Conservation (phyloP, 768 basidiomycete genomes). For the Cantharellus anzutake region DNA sequence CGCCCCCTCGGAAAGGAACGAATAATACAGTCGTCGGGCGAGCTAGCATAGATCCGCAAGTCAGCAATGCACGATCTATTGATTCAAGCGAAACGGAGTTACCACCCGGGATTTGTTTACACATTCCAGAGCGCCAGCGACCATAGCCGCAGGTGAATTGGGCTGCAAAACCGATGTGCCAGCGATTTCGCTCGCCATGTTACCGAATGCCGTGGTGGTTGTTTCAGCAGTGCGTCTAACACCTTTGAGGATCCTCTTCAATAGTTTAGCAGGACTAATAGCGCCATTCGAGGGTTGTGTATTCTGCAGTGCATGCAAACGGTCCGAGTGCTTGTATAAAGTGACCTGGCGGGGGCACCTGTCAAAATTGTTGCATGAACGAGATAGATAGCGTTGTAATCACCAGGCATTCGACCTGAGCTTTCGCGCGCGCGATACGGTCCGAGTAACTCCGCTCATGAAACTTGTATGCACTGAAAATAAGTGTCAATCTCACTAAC, state of each 20-base stretch:
- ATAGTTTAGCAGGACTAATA: conserved; percentile 37
- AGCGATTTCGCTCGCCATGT: conserved; percentile 41
- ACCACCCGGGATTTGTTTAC: conserved; percentile 64
- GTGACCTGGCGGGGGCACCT: conserved; percentile 13
- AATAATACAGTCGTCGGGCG: conserved; percentile 72
- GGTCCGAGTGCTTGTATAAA: conserved; percentile 64
- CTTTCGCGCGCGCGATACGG: conserved; percentile 67
- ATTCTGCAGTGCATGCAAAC: conserved; percentile 36
- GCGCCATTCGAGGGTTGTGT: conserved; percentile 13
- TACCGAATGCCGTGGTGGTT: conserved; percentile 56
- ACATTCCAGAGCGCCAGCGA: conserved; percentile 58
- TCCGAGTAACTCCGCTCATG: conserved; percentile 40
- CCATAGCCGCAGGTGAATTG: conserved; percentile 66
- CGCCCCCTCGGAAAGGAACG: conserved; percentile 43
- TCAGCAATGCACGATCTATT: background rate
- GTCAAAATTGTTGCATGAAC: background rate
- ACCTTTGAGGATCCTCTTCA: conserved; percentile 54
- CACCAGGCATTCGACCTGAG: conserved; percentile 49
- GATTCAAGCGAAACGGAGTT: conserved; percentile 1
- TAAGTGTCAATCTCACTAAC: background rate
- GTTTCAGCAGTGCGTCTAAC: conserved; percentile 56
- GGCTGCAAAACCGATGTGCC: conserved; percentile 63
- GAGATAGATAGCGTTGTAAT: background rate
- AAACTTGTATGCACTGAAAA: conserved; percentile 17
- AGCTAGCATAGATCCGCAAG: conserved; percentile 26